These are phyloP conservation scores for Aspergillus puulaauensis DNA, from an alignment of 2,329 filamentous ascomycete genomes.

Conservation along the genomic window DNA sequence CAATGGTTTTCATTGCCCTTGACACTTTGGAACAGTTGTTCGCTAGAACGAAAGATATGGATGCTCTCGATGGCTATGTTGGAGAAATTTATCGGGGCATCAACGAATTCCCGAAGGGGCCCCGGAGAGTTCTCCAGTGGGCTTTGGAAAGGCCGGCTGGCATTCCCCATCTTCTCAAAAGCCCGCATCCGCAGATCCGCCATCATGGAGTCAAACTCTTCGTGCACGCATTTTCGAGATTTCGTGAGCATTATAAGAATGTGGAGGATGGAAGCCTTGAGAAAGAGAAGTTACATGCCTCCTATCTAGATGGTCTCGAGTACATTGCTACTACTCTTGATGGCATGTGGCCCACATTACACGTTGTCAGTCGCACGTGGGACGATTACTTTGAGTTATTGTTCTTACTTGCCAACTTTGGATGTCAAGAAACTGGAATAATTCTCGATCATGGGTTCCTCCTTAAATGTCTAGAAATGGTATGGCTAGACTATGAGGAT, in stretches of 20 bases:
- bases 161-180: slow-evolving; percentile 65
- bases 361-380: slow-evolving; percentile 66
- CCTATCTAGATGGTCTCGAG: slow-evolving; percentile 31
- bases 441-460: slow-evolving; percentile 65
- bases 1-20: slow-evolving; percentile 43
- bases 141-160: slow-evolving; percentile 55
- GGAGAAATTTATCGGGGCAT: slow-evolving; percentile 53
- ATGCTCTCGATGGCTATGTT: slow-evolving; percentile 61
- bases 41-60: slow-evolving; percentile 67
- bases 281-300: slow-evolving; percentile 23
- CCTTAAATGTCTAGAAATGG: slow-evolving; percentile 56
- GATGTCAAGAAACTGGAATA: slow-evolving; percentile 56
- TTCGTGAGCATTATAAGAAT: slow-evolving; percentile 46
- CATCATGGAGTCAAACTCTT: slow-evolving; percentile 53
- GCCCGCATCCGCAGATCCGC: slow-evolving; percentile 58
- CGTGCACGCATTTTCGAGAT: slow-evolving; percentile 51
- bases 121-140: slow-evolving; percentile 62
- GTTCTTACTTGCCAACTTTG: slow-evolving; percentile 63
- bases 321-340: slow-evolving; percentile 50
- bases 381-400: slow-evolving; percentile 74
- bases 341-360: slow-evolving; percentile 62
- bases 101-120: slow-evolving; percentile 54
- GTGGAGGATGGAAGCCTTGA: slow-evolving; percentile 24
- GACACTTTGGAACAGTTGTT: slow-evolving; percentile 74
- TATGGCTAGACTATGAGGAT: slow-evolving; percentile 58